These are phyloP conservation scores for Sporisorium exsertum DNA, from an alignment of 1,284 basidiomycete genomes.

Conservation along the genomic window DNA sequence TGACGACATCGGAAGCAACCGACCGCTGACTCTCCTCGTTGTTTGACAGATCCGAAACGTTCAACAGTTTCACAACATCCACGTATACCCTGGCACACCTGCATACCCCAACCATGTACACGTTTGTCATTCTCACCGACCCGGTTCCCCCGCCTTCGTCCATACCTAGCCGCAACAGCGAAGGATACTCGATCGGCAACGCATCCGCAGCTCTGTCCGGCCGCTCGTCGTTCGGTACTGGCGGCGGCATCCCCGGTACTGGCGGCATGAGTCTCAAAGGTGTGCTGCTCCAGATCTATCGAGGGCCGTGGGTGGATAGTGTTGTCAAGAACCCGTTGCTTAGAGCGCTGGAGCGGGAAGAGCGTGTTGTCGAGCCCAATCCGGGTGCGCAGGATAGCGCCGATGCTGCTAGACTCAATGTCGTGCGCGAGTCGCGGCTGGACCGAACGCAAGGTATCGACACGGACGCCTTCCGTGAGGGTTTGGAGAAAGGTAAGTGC, in stretches of 20 bases:
- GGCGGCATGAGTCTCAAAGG: conserved; percentile 75
- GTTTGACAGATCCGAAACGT: conserved; percentile 75
- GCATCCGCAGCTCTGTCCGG: conserved; percentile 28
- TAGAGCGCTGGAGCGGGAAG: conserved; percentile 67
- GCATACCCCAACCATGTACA: conserved; percentile 91
- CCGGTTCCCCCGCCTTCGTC: conserved; percentile 74
- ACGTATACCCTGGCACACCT: conserved; percentile 92
- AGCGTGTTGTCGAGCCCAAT: conserved; percentile 29
- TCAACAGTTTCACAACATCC: conserved; percentile 89
- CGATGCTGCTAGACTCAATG: conserved; percentile 5
- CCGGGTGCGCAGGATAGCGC: conserved; percentile 16
- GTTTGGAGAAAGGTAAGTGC: conserved; percentile 52
- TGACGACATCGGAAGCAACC: background rate
- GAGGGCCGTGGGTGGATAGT: conserved; percentile 90
- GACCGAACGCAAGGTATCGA: conserved; percentile 53
- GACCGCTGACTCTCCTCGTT: background rate
- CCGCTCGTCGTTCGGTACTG: conserved; percentile 41
- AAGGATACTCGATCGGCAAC: conserved; percentile 45
- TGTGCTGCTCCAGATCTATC: conserved; percentile 86
- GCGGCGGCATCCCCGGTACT: conserved; percentile 64
- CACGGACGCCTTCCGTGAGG: conserved; percentile 54
- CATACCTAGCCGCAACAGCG: conserved; percentile 39
- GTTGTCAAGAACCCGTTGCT: conserved; percentile 91
- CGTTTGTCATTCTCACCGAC: conserved; percentile 93
- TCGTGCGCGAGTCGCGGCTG: conserved; percentile 20